Evolutionary conservation across 768 basidiomycete genomes (phyloP).

Genomic region (Roridomyces roridus): DNA sequence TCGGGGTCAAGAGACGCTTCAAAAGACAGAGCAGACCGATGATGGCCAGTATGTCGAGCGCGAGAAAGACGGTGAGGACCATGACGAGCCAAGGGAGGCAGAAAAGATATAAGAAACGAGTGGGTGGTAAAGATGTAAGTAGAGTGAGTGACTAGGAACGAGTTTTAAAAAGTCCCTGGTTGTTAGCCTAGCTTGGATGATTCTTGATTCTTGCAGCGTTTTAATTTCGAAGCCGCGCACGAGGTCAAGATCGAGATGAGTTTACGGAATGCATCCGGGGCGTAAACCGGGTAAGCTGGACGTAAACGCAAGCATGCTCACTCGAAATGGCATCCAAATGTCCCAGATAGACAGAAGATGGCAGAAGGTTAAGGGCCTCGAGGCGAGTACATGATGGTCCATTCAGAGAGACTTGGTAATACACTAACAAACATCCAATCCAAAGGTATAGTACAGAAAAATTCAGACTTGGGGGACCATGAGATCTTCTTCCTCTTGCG

Average conservation of each 20-base stretch:
- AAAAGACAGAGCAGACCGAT: conserved; percentile 42
- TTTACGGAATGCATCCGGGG: conserved; percentile 11
- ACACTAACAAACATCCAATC: no score
- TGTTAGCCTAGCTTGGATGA: conserved; percentile 8
- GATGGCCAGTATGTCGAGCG: conserved; percentile 40
- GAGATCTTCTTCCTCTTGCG: no score
- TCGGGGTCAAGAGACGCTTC: conserved; percentile 34
- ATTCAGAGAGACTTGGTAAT: no score
- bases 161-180: conserved; percentile 22
- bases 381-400: no score
- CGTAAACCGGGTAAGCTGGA: conserved; percentile 5
- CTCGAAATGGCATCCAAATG: no score
- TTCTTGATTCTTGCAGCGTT: conserved; percentile 16
- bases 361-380: no score
- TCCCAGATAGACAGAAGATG: no score
- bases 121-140: background rate
- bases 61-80: conserved; percentile 33
- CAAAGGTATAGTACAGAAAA: no score
- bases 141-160: background rate
- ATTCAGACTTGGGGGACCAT: no score
- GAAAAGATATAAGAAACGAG: background rate
- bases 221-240: conserved; percentile 12
- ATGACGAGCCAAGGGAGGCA: conserved; percentile 20
- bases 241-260: conserved; percentile 4
- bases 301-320: background rate